Evolutionary conservation across 768 basidiomycete species (phyloP).

Genomic region (Coprinellus aureogranulatus): DNA sequence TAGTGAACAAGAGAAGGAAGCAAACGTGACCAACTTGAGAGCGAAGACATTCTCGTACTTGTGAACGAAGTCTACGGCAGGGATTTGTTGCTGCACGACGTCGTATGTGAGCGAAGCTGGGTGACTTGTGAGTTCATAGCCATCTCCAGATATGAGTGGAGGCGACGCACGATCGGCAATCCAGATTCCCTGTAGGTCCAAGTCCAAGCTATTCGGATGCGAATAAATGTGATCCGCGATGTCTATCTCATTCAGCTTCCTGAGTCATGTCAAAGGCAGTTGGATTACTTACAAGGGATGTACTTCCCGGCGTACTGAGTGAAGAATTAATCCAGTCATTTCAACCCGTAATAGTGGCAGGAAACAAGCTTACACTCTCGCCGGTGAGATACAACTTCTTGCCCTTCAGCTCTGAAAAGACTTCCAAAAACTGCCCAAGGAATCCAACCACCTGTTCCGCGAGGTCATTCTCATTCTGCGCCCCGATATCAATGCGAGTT

Average conservation of each 20-base stretch:
- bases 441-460: constrained; percentile 56
- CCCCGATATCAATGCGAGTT: background rate
- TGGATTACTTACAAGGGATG: constrained; percentile 47
- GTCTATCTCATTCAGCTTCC: constrained; percentile 43
- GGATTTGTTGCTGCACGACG: constrained; percentile 66
- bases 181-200: constrained; percentile 70
- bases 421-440: constrained; percentile 70
- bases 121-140: background rate
- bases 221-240: constrained; percentile 74
- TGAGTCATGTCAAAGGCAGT: background rate
- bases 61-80: constrained; percentile 72
- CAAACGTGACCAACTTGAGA: constrained; percentile 52
- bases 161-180: constrained; percentile 66
- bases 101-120: constrained; percentile 59
- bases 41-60: constrained; percentile 69
- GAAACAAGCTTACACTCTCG: constrained; percentile 63
- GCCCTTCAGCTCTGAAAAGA: constrained; percentile 70
- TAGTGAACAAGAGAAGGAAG: background rate
- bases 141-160: too few species aligned
- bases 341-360: background rate
- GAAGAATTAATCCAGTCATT: background rate
- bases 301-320: constrained; percentile 65
- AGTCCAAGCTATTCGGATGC: constrained; percentile 48
- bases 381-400: constrained; percentile 71
- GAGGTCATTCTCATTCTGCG: constrained; percentile 52